These are phyloP conservation scores for Fusarium penzigii DNA, from an alignment of 2,329 filamentous ascomycete genomes.

Conservation along the genomic window DNA sequence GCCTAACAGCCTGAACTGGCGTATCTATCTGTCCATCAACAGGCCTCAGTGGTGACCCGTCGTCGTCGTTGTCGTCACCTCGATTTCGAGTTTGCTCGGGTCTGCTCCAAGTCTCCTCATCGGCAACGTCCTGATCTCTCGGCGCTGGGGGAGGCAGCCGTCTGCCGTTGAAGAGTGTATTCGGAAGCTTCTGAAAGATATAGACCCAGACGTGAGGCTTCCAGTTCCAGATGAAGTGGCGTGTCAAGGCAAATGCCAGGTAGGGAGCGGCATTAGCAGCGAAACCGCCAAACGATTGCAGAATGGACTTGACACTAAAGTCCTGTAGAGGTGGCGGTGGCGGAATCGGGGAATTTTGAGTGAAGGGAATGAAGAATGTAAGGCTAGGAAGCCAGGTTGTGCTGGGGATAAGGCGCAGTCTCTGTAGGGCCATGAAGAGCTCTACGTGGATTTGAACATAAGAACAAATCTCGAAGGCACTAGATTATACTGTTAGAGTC, in stretches of 20 bases:
- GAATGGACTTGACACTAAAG: constrained; percentile 40
- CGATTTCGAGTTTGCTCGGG: constrained; percentile 22
- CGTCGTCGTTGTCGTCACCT: constrained; percentile 25
- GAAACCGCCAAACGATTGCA: constrained; percentile 45
- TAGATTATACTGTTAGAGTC: constrained; percentile 7
- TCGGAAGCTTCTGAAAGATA: constrained; percentile 44
- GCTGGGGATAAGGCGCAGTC: constrained; percentile 48
- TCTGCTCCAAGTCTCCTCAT: constrained; percentile 12
- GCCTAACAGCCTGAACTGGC: constrained; percentile 37
- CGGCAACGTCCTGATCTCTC: constrained; percentile 28
- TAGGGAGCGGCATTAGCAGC: constrained; percentile 49
- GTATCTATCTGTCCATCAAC: constrained; percentile 35
- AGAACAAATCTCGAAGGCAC: constrained; percentile 35
- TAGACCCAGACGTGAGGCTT: constrained; percentile 38
- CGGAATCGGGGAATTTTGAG: constrained; percentile 50
- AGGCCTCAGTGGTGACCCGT: constrained; percentile 25
- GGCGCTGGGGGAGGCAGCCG: too few species aligned
- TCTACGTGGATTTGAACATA: constrained; percentile 54
- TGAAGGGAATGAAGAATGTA: constrained; percentile 58
- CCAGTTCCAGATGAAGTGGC: constrained; percentile 39
- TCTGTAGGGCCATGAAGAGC: constrained; percentile 54
- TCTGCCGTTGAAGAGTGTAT: constrained; percentile 21
- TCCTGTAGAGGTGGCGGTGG: constrained; percentile 45
- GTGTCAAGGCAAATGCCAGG: constrained; percentile 46
- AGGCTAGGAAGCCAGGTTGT: constrained; percentile 44